phyloP scores from a whole-genome alignment of 2,329 filamentous ascomycete species.

The Aspergillus sp. region DNA sequence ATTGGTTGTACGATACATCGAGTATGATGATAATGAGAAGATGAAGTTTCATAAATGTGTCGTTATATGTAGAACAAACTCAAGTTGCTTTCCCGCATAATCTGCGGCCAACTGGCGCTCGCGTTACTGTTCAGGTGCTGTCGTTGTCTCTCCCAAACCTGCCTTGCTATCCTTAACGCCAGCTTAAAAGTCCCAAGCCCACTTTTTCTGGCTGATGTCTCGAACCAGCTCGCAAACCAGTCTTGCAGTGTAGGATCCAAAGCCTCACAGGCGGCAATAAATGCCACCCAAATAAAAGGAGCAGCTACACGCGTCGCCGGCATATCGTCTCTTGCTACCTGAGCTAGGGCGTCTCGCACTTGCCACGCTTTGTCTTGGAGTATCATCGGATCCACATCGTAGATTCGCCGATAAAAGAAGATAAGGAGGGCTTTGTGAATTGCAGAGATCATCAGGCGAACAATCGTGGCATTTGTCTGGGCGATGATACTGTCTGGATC shows the following conservation, averaged over 20 bases:
- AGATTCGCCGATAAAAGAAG: slow-evolving; percentile 50
- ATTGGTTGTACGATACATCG: background rate
- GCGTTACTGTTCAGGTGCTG: background rate
- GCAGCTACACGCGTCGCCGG: slow-evolving; percentile 39
- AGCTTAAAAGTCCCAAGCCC: slow-evolving; percentile 36
- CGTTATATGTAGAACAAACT: slow-evolving; percentile 9
- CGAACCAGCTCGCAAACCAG: slow-evolving; percentile 39
- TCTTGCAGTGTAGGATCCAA: slow-evolving; percentile 39
- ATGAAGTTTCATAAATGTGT: background rate
- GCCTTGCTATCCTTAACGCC: slow-evolving; percentile 26
- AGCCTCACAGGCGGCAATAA: slow-evolving; percentile 49
- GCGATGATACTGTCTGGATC: background rate
- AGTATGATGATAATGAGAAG: background rate
- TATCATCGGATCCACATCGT: slow-evolving; percentile 44
- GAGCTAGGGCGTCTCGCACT: slow-evolving; percentile 41
- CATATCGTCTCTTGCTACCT: slow-evolving; percentile 33
- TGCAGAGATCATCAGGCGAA: slow-evolving; percentile 38
- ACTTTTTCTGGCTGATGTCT: slow-evolving; percentile 28
- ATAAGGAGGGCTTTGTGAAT: slow-evolving; percentile 49
- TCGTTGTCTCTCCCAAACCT: slow-evolving; percentile 34
- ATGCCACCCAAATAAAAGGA: slow-evolving; percentile 47
- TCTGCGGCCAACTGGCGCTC: slow-evolving; percentile 5
- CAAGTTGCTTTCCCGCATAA: slow-evolving; percentile 5
- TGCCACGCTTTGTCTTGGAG: slow-evolving; percentile 42
- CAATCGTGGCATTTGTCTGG: slow-evolving; percentile 10